Percentiles rank a stretch among this genome's conserved stretches.
These are phyloP conservation scores for Maudiozyma pseudohumilis DNA, from an alignment of 805 yeast genomes.

Conservation along the genomic window DNA sequence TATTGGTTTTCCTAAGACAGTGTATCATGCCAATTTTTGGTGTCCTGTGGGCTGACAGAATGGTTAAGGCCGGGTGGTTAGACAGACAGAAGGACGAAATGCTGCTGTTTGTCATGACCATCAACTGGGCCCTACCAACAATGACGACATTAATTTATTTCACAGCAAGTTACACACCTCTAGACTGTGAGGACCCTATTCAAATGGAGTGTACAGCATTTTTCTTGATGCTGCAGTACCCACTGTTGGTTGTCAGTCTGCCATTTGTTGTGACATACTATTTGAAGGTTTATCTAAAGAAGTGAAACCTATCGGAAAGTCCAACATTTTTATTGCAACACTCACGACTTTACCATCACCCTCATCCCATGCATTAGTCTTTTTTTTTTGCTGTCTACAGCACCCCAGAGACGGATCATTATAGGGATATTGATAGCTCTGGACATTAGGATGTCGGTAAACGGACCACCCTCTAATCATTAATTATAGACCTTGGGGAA, in stretches of 20 bases:
- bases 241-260: constrained; percentile 53
- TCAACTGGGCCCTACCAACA: constrained; percentile 75
- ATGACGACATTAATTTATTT: constrained; percentile 84
- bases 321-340: no score
- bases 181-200: constrained; percentile 33
- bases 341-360: no score
- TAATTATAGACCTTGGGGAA: no score
- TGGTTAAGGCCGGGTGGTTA: constrained; percentile 61
- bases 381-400: no score
- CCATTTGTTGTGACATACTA: constrained; percentile 47
- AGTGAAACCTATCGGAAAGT: no score
- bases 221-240: constrained; percentile 63
- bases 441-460: no score
- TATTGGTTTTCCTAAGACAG: constrained; percentile 48
- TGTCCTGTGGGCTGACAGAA: constrained; percentile 48
- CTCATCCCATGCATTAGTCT: no score
- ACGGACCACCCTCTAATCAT: no score
- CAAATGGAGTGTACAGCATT: constrained; percentile 83
- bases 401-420: no score
- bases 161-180: constrained; percentile 81
- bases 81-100: constrained; percentile 38
- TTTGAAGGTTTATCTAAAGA: constrained; percentile 27
- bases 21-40: constrained; percentile 78
- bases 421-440: no score
- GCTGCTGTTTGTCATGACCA: constrained; percentile 62